phyloP scores from a whole-genome alignment of 2,329 filamentous ascomycete genomes.

The Byssothecium circinans region DNA sequence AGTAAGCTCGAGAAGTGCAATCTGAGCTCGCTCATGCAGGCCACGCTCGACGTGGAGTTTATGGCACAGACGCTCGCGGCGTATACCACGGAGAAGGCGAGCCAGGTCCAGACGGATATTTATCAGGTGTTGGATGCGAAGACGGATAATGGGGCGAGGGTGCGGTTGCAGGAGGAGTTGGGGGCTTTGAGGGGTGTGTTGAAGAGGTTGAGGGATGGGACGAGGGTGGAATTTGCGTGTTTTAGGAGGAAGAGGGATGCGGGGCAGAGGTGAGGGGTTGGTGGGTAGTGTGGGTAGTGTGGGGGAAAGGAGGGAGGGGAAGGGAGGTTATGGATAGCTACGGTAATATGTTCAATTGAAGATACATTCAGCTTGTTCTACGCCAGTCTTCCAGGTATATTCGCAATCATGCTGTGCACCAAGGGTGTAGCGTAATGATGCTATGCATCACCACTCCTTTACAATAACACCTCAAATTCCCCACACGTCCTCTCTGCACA shows the following conservation, averaged over 20 bases:
- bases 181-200: slow-evolving; percentile 85
- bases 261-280: slow-evolving; percentile 5
- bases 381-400: too few relatives aligned
- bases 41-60: slow-evolving; percentile 95
- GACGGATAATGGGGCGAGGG: slow-evolving; percentile 83
- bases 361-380: too few relatives aligned
- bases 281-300: neutral
- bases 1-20: slow-evolving; percentile 64
- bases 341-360: too few relatives aligned
- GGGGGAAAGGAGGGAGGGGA: neutral
- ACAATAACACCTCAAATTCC: too few relatives aligned
- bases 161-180: slow-evolving; percentile 79
- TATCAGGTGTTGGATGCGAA: slow-evolving; percentile 88
- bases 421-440: too few relatives aligned
- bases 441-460: too few relatives aligned
- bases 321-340: too few relatives aligned
- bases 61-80: slow-evolving; percentile 89
- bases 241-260: slow-evolving; percentile 34
- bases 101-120: slow-evolving; percentile 81
- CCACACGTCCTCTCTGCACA: too few relatives aligned
- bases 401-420: too few relatives aligned
- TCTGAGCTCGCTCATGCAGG: slow-evolving; percentile 87
- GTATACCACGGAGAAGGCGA: slow-evolving; percentile 82
- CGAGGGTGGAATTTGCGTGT: slow-evolving; percentile 42
- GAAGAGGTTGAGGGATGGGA: slow-evolving; percentile 59